Base-by-base conservation (phyloP, 495 filamentous ascomycete species). In the Aspergillus carlsbadensis region DNA sequence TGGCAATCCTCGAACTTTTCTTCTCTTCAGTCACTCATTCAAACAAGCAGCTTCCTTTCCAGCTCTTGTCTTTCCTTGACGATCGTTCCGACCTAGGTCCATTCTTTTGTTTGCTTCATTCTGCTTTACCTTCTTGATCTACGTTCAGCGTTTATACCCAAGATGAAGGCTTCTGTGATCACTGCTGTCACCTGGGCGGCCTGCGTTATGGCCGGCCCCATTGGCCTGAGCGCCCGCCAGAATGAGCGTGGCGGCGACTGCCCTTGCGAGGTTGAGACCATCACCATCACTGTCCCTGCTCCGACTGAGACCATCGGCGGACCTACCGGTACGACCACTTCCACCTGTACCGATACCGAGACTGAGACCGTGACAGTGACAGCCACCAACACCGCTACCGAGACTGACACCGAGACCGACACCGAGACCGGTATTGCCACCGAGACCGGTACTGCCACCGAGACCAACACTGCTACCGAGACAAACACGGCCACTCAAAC, bases 121-220 rank as follows among this genome's bases (percentile, higher is more conserved):
- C 26, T 42, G 11, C 29, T 54, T 57, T 37, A 20, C n/a, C 39
- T 39, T 7, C 22, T 54, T 54, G 20, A 39, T 26, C 44, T 52
- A 41, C 48, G 20, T 42, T 43, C 36, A 52, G 49, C 52, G 37
- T 54, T 50, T 50, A 54, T 29, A 54, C 55, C 40, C 56, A 58
- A 44, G 17, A 65, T 65, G 63, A 65, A 59, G 59, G 56, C 57
- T 33, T 54, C 59, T 45, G 36, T 58, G 18, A 37, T 62, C 17
- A 59, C 63, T 20, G 56, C 59, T 44, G 49, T 65, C 10, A 57
- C 49, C 45, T 55, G 52, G 56, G 63, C 63, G 3, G 63, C 63
- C 15, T 62, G 46, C 34, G 42, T 52, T 17, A 46, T 60, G 33
- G 63, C 63, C 24, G 54, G 39, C 44, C 63, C 63, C 6, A 47